phyloP scores from a whole-genome alignment of 495 filamentous ascomycete genomes.

The Annulohypoxylon nitens region DNA sequence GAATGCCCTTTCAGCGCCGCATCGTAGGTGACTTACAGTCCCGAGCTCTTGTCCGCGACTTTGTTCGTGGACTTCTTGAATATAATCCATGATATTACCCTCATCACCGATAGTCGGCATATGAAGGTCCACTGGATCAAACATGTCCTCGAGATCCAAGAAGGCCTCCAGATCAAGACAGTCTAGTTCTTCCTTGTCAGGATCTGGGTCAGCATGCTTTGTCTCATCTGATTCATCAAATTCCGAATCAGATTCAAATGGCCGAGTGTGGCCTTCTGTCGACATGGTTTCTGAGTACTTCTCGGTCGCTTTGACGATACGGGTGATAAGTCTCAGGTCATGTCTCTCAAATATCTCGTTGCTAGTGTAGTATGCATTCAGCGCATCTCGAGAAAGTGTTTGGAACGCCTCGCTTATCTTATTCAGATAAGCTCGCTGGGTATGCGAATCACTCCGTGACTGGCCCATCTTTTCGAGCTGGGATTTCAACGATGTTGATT shows the following conservation, averaged over 20 bases:
- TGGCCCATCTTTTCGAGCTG: slow-evolving; percentile 59
- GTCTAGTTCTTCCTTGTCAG: not conserved
- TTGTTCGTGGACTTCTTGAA: slow-evolving; percentile 41
- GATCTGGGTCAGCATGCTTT: not conserved
- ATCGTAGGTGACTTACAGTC: slow-evolving; percentile 39
- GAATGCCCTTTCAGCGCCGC: not conserved
- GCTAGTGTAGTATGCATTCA: slow-evolving; percentile 58
- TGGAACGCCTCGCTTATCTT: slow-evolving; percentile 61
- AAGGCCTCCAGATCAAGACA: slow-evolving; percentile 15
- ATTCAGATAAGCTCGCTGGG: slow-evolving; percentile 53
- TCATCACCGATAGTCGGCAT: not conserved
- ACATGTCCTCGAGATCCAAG: slow-evolving; percentile 47
- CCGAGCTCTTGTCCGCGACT: slow-evolving; percentile 53
- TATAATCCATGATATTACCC: slow-evolving; percentile 47
- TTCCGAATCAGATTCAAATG: slow-evolving; percentile 46
- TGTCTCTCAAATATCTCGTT: slow-evolving; percentile 56
- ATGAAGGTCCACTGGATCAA: slow-evolving; percentile 21
- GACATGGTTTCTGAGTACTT: slow-evolving; percentile 58
- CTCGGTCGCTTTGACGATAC: slow-evolving; percentile 57
- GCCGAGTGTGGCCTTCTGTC: slow-evolving; percentile 56
- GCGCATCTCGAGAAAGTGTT: slow-evolving; percentile 47
- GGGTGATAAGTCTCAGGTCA: slow-evolving; percentile 60
- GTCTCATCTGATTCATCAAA: slow-evolving; percentile 1
- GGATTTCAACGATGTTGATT: slow-evolving; percentile 52
- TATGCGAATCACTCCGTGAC: slow-evolving; percentile 37